phyloP scores from a whole-genome alignment of 352 stramenopile species.

The Phytophthora sp. region DNA sequence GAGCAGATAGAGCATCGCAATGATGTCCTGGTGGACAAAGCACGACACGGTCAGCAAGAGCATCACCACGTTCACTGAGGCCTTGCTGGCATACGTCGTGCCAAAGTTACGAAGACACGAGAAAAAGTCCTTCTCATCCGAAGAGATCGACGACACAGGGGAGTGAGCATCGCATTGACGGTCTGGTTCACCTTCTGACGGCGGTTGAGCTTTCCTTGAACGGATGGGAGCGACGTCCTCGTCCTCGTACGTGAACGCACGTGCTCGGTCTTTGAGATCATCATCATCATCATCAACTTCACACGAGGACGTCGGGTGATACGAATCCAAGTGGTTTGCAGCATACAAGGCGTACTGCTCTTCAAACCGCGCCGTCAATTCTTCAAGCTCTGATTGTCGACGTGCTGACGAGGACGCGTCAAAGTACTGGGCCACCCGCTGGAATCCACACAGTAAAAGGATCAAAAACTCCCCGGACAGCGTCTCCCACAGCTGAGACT shows the following conservation, averaged over 20 bases:
- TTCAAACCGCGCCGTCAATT: constrained; percentile 53
- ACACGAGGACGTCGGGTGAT: constrained; percentile 57
- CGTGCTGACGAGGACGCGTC: constrained; percentile 51
- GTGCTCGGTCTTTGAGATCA: constrained; percentile 50
- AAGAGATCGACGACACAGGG: constrained; percentile 15
- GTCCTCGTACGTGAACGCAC: constrained; percentile 42
- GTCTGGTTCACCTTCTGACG: constrained; percentile 7
- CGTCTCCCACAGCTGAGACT: constrained; percentile 57
- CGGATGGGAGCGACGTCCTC: constrained; percentile 18
- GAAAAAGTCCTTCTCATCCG: constrained; percentile 66
- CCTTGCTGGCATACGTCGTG: constrained; percentile 74
- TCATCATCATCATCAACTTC: constrained; percentile 62
- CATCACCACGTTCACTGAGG: constrained; percentile 82
- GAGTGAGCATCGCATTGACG: constrained; percentile 18
- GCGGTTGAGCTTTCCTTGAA: constrained; percentile 18
- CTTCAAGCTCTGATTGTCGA: constrained; percentile 42
- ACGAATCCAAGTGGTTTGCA: constrained; percentile 41
- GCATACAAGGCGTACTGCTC: constrained; percentile 51
- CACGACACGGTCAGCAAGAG: constrained; percentile 77
- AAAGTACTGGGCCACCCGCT: constrained; percentile 76
- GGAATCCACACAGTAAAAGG: constrained; percentile 77
- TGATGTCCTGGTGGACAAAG: constrained; percentile 80
- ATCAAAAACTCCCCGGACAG: constrained; percentile 64
- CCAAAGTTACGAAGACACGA: constrained; percentile 68
- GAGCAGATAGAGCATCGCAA: constrained; percentile 81